A percentile compares a stretch with the other conserved stretches of the same genome.
Conservation (phyloP, 1,284 basidiomycete species). For the Irpex sp. region DNA sequence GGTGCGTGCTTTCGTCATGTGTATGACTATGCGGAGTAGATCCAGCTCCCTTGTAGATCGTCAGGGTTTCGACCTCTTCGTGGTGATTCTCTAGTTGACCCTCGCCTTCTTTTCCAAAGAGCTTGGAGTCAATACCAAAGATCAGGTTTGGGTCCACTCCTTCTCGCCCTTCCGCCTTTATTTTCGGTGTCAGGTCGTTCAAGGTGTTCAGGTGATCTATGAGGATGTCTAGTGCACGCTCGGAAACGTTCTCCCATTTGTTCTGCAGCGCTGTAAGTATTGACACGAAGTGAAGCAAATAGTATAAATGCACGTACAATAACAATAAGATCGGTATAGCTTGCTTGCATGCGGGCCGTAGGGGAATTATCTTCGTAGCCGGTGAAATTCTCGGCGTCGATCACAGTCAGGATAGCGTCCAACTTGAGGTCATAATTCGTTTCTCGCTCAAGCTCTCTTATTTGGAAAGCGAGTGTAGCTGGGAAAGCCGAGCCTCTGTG, state of each 20-base stretch:
- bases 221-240: conserved; percentile 74
- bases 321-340: conserved; percentile 86
- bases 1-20: conserved; percentile 22
- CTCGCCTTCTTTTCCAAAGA: conserved; percentile 47
- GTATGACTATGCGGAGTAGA: conserved; percentile 23
- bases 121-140: conserved; percentile 80
- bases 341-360: conserved; percentile 90
- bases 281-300: not conserved
- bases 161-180: conserved; percentile 60
- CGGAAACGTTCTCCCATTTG: conserved; percentile 83
- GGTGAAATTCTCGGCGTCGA: conserved; percentile 86
- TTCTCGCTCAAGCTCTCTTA: conserved; percentile 80
- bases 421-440: conserved; percentile 74
- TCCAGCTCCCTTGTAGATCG: conserved; percentile 45
- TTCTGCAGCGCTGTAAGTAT: conserved; percentile 42
- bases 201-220: conserved; percentile 86
- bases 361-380: conserved; percentile 90
- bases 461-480: conserved; percentile 88
- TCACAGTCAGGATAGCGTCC: conserved; percentile 85
- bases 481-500: conserved; percentile 83
- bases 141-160: conserved; percentile 74
- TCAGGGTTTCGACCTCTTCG: conserved; percentile 81
- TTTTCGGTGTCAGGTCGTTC: conserved; percentile 85
- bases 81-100: conserved; percentile 43
- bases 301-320: conserved; percentile 48